Evolutionary conservation across 2,329 filamentous ascomycete species (phyloP).

Genomic region (Colletotrichum sp.): DNA sequence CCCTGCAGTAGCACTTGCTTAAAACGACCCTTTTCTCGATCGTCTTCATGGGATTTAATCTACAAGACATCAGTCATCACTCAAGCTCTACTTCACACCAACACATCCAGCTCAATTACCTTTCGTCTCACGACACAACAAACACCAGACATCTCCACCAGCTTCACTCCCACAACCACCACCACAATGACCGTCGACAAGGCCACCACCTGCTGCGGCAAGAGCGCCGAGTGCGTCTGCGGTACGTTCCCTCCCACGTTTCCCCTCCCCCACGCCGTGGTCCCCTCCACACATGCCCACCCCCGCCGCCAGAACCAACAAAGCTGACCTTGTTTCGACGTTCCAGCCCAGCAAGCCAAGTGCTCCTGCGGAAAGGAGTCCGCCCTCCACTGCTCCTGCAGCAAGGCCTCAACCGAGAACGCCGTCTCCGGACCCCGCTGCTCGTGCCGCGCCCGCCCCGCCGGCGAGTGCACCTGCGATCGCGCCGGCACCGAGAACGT

Average conservation of each 20-base stretch:
- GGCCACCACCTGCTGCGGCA: conserved; percentile 61
- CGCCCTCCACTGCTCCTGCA: conserved; percentile 86
- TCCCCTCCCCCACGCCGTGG: not conserved
- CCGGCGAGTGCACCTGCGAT: conserved; percentile 82
- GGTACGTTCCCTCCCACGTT: conserved; percentile 48
- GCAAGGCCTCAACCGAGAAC: conserved; percentile 80
- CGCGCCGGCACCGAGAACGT: conserved; percentile 73
- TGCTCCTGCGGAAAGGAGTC: conserved; percentile 92
- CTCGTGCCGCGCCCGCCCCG: conserved; percentile 82
- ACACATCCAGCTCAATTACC: not conserved
- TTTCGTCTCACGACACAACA: not conserved
- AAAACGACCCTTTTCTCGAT: conserved; percentile 6
- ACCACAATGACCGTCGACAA: conserved; percentile 38
- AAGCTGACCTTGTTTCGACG: not conserved
- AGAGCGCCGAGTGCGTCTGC: conserved; percentile 58
- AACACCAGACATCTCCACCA: not conserved
- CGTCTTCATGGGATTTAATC: fast-evolving
- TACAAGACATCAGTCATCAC: not conserved
- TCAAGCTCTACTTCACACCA: not conserved
- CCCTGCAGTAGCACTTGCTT: conserved; percentile 13
- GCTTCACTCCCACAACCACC: not conserved
- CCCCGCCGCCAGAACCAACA: not conserved
- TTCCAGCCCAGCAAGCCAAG: conserved; percentile 64
- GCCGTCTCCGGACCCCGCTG: conserved; percentile 73
- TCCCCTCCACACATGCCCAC: not conserved